Conservation (phyloP, 352 stramenopile genomes). For the Globisporangium uncinulatum region DNA sequence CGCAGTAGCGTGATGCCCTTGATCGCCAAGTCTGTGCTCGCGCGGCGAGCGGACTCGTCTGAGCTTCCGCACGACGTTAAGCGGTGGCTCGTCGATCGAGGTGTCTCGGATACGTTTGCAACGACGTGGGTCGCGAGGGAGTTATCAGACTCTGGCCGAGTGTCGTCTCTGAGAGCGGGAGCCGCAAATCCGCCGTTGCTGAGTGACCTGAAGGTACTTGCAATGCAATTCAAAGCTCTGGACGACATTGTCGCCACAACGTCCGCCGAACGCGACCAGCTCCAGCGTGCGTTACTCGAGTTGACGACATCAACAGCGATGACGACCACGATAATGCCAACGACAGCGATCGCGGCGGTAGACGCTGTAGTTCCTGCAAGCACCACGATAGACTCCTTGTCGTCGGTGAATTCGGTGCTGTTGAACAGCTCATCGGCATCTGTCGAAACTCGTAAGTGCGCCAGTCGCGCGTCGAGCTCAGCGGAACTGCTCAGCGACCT, state of each 20-base stretch:
- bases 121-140: slow-evolving; percentile 10
- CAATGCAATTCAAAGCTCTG: neutral
- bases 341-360: neutral
- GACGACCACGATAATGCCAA: neutral
- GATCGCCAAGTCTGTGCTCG: slow-evolving; percentile 15
- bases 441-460: neutral
- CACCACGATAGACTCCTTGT: neutral
- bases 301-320: neutral
- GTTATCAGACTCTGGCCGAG: neutral
- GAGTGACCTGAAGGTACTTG: slow-evolving; percentile 2
- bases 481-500: slow-evolving; percentile 23
- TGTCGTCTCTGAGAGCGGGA: neutral
- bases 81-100: slow-evolving; percentile 14
- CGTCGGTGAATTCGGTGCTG: neutral
- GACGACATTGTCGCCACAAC: neutral
- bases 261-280: slow-evolving; percentile 5
- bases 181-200: neutral
- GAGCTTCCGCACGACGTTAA: neutral
- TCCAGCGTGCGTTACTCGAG: slow-evolving; percentile 9
- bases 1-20: slow-evolving; percentile 24
- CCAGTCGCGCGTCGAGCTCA: slow-evolving; percentile 10
- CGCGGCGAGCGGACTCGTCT: slow-evolving; percentile 1
- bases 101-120: slow-evolving; percentile 12
- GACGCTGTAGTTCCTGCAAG: neutral
- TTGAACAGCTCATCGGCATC: neutral